Evolutionary conservation across 257 asterid genomes (phyloP).

Genomic region (Ophiorrhiza pumila): DNA sequence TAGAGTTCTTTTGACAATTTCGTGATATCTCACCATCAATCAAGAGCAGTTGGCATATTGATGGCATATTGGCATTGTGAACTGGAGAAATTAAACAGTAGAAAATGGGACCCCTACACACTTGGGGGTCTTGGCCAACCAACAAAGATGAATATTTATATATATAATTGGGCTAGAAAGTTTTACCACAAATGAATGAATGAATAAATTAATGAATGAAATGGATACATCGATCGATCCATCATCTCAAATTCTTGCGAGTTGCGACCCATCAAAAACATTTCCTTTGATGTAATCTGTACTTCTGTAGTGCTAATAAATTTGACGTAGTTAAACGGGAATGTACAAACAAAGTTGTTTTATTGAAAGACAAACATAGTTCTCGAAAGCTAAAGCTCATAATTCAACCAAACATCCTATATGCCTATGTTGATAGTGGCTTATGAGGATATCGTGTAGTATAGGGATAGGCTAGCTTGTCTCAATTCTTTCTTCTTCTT

Average conservation of each 20-base stretch:
- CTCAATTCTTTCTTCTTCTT: conserved; percentile 11
- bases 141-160: too few relatives aligned
- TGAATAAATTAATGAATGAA: too few relatives aligned
- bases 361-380: conserved; percentile 21
- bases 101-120: conserved; percentile 18
- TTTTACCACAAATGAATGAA: conserved; percentile 13
- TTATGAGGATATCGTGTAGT: conserved; percentile 3
- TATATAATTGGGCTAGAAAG: too few relatives aligned
- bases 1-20: conserved; percentile 26
- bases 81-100: conserved; percentile 5
- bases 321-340: conserved; percentile 9
- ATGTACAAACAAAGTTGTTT: conserved; percentile 12
- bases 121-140: conserved; percentile 6
- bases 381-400: conserved; percentile 32
- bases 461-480: conserved; percentile 33
- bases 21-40: conserved; percentile 30
- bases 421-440: conserved; percentile 4
- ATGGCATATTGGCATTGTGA: conserved; percentile 3
- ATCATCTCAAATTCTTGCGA: conserved; percentile 3
- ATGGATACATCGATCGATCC: conserved; percentile 3
- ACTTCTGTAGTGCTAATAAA: too few relatives aligned
- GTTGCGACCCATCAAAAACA: too few relatives aligned
- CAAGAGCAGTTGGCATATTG: conserved; percentile 28
- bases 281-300: conserved; percentile 15
- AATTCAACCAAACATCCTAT: conserved; percentile 4